phyloP scores from a whole-genome alignment of 164 flowering plant genomes.

The Akebia trifoliata region DNA sequence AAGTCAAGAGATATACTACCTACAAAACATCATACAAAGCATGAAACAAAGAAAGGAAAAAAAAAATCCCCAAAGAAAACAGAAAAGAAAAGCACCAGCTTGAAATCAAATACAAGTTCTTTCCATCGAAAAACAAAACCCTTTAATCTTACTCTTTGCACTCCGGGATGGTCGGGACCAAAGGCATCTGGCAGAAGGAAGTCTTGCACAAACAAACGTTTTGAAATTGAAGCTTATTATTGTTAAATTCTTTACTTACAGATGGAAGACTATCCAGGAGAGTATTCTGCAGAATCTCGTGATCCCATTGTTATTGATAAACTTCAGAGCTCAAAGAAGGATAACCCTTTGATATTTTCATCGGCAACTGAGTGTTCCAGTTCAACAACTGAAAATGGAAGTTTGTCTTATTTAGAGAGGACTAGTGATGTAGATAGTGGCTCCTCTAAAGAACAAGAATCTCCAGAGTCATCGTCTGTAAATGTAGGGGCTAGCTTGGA shows the following conservation, averaged over 20 bases:
- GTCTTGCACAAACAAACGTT: not conserved
- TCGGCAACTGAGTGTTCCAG: slow-evolving; percentile 22
- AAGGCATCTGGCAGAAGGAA: too few species aligned
- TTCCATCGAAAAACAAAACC: too few species aligned
- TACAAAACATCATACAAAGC: too few species aligned
- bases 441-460: slow-evolving; percentile 28
- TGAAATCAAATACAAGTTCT: too few species aligned
- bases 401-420: slow-evolving; percentile 27
- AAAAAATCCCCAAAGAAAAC: too few species aligned
- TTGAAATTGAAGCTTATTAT: slow-evolving; percentile 4
- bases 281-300: slow-evolving; percentile 24
- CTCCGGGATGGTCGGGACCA: too few species aligned
- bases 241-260: slow-evolving; percentile 20
- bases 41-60: too few species aligned
- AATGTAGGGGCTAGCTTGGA: slow-evolving; percentile 23
- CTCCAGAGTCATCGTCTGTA: slow-evolving; percentile 29
- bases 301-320: slow-evolving; percentile 12
- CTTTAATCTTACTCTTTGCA: too few species aligned
- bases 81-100: too few species aligned
- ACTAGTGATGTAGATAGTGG: slow-evolving; percentile 31
- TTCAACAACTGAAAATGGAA: slow-evolving; percentile 23
- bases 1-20: too few species aligned
- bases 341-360: slow-evolving; percentile 14
- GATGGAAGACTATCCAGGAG: slow-evolving; percentile 44
- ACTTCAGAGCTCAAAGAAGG: slow-evolving; percentile 20